These are phyloP conservation scores for Naganishia albida DNA, from an alignment of 1,284 basidiomycete genomes.

Conservation along the genomic window DNA sequence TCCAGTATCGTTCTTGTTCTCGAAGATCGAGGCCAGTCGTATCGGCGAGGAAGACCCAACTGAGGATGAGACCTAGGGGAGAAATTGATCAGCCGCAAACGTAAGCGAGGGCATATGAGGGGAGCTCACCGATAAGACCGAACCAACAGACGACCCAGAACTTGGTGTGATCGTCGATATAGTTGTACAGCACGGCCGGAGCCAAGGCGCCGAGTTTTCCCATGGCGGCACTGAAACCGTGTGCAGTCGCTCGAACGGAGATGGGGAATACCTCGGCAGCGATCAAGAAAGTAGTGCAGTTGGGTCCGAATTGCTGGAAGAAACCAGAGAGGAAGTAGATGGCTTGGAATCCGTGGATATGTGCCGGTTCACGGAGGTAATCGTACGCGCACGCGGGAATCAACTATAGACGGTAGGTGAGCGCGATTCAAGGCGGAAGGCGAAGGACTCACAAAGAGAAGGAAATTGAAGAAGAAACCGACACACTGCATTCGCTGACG, in stretches of 20 bases:
- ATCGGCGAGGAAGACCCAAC: constrained; percentile 58
- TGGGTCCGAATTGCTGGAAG: constrained; percentile 60
- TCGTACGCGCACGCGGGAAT: constrained; percentile 54
- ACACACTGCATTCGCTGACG: constrained; percentile 57
- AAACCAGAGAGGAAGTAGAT: constrained; percentile 59
- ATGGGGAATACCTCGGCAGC: constrained; percentile 59
- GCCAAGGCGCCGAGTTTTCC: constrained; percentile 59
- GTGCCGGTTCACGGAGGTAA: constrained; percentile 47
- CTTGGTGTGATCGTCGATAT: constrained; percentile 52
- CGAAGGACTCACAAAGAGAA: constrained; percentile 54
- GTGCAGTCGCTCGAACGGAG: constrained; percentile 56
- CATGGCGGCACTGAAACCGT: constrained; percentile 56
- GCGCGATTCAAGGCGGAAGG: constrained; percentile 31
- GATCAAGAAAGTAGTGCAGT: constrained; percentile 54
- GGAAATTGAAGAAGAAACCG: constrained; percentile 57
- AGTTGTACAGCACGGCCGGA: constrained; percentile 55
- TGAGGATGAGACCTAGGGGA: constrained; percentile 45
- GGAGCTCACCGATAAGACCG: constrained; percentile 53
- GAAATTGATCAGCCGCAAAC: neutral
- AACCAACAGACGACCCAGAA: constrained; percentile 62
- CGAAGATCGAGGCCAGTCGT: constrained; percentile 61
- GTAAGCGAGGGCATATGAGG: constrained; percentile 35
- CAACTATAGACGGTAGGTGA: constrained; percentile 24
- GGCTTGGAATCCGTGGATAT: constrained; percentile 56
- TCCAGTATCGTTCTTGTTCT: constrained; percentile 62